A percentile compares a stretch with the other conserved stretches of the same genome.
Conservation (phyloP, 2,329 filamentous ascomycete species). For the Talaromyces atroroseus region DNA sequence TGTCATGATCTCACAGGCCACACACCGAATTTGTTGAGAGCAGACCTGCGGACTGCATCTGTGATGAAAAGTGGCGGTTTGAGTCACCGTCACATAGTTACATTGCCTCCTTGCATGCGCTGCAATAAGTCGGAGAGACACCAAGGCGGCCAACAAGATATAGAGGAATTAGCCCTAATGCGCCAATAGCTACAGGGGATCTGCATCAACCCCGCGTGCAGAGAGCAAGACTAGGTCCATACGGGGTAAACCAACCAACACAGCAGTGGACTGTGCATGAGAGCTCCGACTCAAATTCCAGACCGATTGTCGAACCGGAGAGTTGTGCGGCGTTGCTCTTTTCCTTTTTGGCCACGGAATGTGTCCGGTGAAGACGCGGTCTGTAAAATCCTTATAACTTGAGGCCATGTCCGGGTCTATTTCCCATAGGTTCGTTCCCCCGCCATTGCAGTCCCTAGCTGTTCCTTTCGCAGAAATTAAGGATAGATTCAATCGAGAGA, state of each 20-base stretch:
- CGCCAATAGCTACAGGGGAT: background rate
- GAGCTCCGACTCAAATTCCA: too few species aligned
- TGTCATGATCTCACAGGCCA: background rate
- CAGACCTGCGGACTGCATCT: background rate
- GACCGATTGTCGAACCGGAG: background rate
- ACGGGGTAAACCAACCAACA: too few species aligned
- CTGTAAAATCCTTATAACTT: background rate
- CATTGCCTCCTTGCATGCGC: background rate
- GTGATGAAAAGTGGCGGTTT: background rate
- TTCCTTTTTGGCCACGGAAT: background rate
- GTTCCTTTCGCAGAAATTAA: background rate
- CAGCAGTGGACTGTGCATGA: too few species aligned
- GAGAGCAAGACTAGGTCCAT: too few species aligned
- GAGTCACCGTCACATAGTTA: conserved; percentile 15
- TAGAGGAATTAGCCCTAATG: background rate
- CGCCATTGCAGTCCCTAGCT: background rate
- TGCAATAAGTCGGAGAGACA: background rate
- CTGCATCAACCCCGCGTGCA: background rate
- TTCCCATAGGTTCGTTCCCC: background rate
- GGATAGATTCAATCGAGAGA: background rate
- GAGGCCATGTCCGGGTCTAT: background rate
- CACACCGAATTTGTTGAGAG: background rate
- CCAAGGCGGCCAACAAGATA: background rate
- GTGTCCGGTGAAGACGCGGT: background rate
- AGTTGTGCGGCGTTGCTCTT: background rate